A percentile compares a stretch with the other conserved stretches of the same genome.
phyloP scores from a whole-genome alignment of 2,329 filamentous ascomycete species.

The Colletotrichum salicis region DNA sequence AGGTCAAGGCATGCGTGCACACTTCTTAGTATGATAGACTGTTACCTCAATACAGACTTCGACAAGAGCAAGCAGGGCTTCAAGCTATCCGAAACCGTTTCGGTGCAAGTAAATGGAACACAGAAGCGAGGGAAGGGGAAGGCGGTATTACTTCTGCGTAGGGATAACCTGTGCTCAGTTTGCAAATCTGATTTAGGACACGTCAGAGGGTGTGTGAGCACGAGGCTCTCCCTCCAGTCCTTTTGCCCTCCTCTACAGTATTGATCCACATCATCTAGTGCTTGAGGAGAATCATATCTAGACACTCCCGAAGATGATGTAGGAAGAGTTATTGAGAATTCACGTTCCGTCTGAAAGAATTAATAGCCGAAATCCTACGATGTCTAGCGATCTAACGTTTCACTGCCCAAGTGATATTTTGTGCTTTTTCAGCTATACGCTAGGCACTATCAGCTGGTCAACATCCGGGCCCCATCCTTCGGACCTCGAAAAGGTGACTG shows the following conservation, averaged over 20 bases:
- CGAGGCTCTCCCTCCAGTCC: too few relatives aligned
- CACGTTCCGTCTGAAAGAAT: too few relatives aligned
- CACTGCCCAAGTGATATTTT: too few relatives aligned
- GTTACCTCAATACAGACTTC: neutral
- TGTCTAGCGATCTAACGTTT: too few relatives aligned
- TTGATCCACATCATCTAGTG: too few relatives aligned
- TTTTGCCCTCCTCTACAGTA: too few relatives aligned
- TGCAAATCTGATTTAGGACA: neutral
- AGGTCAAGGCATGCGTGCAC: neutral
- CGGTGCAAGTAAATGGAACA: neutral
- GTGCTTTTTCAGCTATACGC: neutral
- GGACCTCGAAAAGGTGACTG: slow-evolving; percentile 55
- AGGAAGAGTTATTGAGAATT: too few relatives aligned
- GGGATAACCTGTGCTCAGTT: neutral
- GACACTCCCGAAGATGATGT: too few relatives aligned
- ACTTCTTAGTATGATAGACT: neutral
- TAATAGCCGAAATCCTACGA: too few relatives aligned
- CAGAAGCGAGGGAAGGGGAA: neutral
- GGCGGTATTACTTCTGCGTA: neutral
- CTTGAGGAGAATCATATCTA: too few relatives aligned
- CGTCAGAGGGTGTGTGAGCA: too few relatives aligned
- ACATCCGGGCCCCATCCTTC: slow-evolving; percentile 61
- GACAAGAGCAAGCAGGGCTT: neutral
- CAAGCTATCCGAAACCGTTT: neutral
- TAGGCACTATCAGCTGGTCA: slow-evolving; percentile 64